Percentiles rank a stretch among this genome's conserved stretches.
These are phyloP conservation scores for Microsporum ferrugineum DNA, from an alignment of 2,329 filamentous ascomycete species.

Conservation along the genomic window DNA sequence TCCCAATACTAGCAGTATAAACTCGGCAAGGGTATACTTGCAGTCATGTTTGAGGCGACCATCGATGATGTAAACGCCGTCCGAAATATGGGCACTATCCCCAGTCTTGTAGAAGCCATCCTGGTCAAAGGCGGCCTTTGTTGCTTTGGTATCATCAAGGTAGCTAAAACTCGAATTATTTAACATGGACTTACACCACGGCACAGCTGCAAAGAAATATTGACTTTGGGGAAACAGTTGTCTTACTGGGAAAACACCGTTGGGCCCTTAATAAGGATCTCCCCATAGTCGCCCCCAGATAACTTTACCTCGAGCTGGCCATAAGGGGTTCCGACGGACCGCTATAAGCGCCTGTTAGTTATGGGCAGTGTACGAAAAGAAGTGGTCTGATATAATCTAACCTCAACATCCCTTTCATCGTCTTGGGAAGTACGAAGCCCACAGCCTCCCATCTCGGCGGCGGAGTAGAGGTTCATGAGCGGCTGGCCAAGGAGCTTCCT, in stretches of 20 bases:
- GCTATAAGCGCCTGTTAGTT: conserved; percentile 1
- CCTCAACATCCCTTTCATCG: not conserved
- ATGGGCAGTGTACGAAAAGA: not conserved
- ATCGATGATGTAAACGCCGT: conserved; percentile 14
- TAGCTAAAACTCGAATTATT: conserved; percentile 1
- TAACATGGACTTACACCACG: no score
- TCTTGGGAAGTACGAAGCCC: not conserved
- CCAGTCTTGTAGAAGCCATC: conserved; percentile 18
- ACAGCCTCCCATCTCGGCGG: not conserved
- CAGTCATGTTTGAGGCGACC: conserved; percentile 15
- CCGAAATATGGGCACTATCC: conserved; percentile 12
- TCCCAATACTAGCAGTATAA: not conserved
- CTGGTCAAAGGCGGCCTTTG: conserved; percentile 9
- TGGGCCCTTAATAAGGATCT: conserved; percentile 11
- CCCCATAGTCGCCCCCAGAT: conserved; percentile 9
- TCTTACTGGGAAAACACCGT: conserved; percentile 9
- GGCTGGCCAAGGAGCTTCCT: not conserved
- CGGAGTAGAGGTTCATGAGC: not conserved
- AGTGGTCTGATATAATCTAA: not conserved
- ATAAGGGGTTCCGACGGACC: conserved; percentile 9
- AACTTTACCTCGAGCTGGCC: conserved; percentile 7
- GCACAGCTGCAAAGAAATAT: no score
- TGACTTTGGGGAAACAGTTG: no score
- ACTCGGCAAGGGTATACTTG: conserved; percentile 6
- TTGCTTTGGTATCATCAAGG: conserved; percentile 6